These are phyloP conservation scores for Benincasa hispida DNA, from an alignment of 306 rosid genomes.

Conservation along the genomic window DNA sequence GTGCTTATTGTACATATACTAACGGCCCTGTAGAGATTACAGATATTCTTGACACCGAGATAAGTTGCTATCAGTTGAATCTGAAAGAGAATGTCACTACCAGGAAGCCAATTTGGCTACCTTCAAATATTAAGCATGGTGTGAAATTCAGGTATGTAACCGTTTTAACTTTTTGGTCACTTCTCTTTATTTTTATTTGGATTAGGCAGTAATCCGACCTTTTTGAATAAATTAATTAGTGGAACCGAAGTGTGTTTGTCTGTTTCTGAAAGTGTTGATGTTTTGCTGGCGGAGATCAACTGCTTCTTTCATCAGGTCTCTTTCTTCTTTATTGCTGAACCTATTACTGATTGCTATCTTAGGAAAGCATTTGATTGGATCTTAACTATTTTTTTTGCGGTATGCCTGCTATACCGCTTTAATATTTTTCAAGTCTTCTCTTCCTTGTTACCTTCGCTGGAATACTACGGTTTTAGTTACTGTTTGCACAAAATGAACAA, in stretches of 20 bases:
- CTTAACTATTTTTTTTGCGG: neutral
- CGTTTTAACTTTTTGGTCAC: neutral
- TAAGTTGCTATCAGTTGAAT: slow-evolving; percentile 36
- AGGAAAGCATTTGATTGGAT: neutral
- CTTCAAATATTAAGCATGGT: slow-evolving; percentile 57
- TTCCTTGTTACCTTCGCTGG: neutral
- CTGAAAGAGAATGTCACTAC: slow-evolving; percentile 41
- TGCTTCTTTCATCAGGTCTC: slow-evolving; percentile 58
- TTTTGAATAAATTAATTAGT: slow-evolving; percentile 23
- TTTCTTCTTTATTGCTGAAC: slow-evolving; percentile 5
- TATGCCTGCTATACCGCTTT: neutral
- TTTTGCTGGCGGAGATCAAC: slow-evolving; percentile 41
- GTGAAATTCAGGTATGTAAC: slow-evolving; percentile 64
- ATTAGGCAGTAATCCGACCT: neutral
- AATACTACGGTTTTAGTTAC: neutral
- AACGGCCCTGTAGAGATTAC: slow-evolving; percentile 15
- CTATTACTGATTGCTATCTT: neutral
- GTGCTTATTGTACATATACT: neutral
- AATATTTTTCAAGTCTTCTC: neutral
- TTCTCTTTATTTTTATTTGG: neutral
- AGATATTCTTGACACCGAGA: slow-evolving; percentile 49
- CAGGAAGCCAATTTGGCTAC: slow-evolving; percentile 34
- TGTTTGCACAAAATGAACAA: neutral
- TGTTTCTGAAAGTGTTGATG: slow-evolving; percentile 30
- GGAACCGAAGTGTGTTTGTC: slow-evolving; percentile 71